Evolutionary conservation across 345 rosid genomes (phyloP), one percentile per base, ranked within the genome.

Genomic region (Cochlearia excelsa): DNA sequence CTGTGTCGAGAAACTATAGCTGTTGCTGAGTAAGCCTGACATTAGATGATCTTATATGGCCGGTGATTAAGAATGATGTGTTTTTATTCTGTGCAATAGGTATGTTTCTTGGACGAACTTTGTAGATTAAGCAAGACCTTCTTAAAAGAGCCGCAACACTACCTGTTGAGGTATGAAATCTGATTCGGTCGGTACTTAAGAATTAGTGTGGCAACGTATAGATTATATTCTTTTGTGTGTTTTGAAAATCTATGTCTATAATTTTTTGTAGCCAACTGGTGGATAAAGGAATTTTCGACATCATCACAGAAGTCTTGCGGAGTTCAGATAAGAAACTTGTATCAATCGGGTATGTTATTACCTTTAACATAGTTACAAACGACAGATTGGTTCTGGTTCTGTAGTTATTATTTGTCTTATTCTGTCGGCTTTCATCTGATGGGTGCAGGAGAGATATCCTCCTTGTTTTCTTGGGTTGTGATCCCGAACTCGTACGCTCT

Each of bases 371-470:
- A 38, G 55, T 51, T 31, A 29, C 60, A n/a, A n/a, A n/a, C n/a
- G n/a, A n/a, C n/a, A n/a, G n/a, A 45, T 38, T 51, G 59, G 46
- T 71, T 59, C 46, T 40, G 8, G 10, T 44, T 37, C 56, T 48
- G 49, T 44, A 50, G 37, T 38, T 57, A 28, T 34, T 61, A 45
- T 40, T 75, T 79, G 68, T 68, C 66, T n/a, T n/a, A n/a, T n/a
- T n/a, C n/a, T n/a, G n/a, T n/a, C n/a, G n/a, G n/a, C n/a, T n/a
- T n/a, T n/a, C n/a, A n/a, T n/a, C n/a, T n/a, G n/a, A 71, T 82
- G 86, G 77, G 69, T 90, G 96, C 99, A 94, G 99, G 89, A 86
- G 97, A 94, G 97, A 94, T 78, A 90, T 94, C 74, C 95, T 94
- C 71, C 82, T 94, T 71, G 87, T 94, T 76, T 90, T 90, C 76